phyloP scores from a whole-genome alignment of 1,284 basidiomycete genomes.

The Puccinia triticina region DNA sequence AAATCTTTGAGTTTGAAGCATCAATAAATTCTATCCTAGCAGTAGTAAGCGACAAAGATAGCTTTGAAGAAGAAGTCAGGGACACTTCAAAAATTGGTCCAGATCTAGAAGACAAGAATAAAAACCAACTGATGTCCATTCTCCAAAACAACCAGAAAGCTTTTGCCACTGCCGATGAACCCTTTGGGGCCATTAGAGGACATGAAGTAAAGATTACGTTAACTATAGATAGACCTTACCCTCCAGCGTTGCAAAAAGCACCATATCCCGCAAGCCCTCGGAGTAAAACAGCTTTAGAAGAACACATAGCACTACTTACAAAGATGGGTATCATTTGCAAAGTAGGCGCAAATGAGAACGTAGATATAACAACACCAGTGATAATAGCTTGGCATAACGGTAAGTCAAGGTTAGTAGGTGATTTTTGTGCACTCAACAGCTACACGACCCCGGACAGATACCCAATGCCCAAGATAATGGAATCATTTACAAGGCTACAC shows the following conservation, averaged over 20 bases:
- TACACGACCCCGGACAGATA: conserved; percentile 24
- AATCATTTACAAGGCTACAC: neutral
- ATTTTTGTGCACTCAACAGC: conserved; percentile 11
- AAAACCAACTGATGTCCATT: neutral
- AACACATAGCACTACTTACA: neutral
- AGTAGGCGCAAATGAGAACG: neutral
- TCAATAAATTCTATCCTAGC: neutral
- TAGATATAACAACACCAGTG: conserved; percentile 17
- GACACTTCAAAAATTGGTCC: neutral
- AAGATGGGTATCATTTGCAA: neutral
- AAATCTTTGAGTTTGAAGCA: neutral
- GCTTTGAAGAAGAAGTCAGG: neutral
- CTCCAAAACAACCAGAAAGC: too few species aligned
- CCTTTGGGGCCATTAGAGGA: conserved; percentile 4
- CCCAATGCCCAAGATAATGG: conserved; percentile 6
- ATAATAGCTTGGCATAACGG: conserved; percentile 7
- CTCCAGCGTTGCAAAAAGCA: neutral
- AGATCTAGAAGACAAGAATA: neutral
- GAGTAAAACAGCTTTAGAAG: neutral
- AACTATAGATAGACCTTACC: conserved; percentile 11
- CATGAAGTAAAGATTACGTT: neutral
- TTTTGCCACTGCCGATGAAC: conserved; percentile 9
- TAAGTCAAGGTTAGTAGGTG: conserved; percentile 17
- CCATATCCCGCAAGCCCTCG: conserved; percentile 23
- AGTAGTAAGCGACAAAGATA: neutral